phyloP scores from a whole-genome alignment of 768 basidiomycete genomes.

The Rhodotorula kratochvilovae region DNA sequence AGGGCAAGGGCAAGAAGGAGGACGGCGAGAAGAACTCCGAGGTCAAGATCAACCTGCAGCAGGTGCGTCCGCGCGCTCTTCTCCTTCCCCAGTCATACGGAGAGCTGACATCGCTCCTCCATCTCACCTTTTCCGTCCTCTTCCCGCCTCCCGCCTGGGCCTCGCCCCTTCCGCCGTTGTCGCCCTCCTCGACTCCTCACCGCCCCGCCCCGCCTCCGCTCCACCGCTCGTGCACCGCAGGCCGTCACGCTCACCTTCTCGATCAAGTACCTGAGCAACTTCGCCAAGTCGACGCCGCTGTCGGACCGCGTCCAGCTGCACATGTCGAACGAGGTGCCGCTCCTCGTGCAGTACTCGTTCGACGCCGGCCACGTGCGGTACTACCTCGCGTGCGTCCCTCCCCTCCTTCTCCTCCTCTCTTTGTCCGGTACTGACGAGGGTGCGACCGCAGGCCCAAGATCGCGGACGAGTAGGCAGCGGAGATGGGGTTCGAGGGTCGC shows the following conservation, averaged over 20 bases:
- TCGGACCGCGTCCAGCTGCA: conserved; percentile 67
- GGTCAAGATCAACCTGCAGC: conserved; percentile 33
- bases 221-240: too few species aligned
- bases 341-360: conserved; percentile 84
- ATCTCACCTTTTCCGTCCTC: too few species aligned
- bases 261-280: conserved; percentile 94
- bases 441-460: too few species aligned
- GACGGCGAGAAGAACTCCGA: conserved; percentile 48
- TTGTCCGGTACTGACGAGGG: background rate
- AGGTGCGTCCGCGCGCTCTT: conserved; percentile 5
- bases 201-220: too few species aligned
- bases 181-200: too few species aligned
- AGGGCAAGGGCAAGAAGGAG: conserved; percentile 53
- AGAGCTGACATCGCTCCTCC: background rate
- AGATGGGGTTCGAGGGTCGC: background rate
- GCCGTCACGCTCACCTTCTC: conserved; percentile 90
- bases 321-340: conserved; percentile 87
- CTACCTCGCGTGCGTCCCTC: conserved; percentile 92
- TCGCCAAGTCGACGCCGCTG: conserved; percentile 79
- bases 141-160: too few species aligned
- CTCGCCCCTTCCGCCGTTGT: too few species aligned
- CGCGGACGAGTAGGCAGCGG: too few species aligned
- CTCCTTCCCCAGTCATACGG: too few species aligned
- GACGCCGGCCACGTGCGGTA: conserved; percentile 83
- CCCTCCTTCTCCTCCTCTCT: background rate